Evolutionary conservation across 2,329 filamentous ascomycete genomes (phyloP).

Genomic region (Aspergillus brunneoviolaceus): DNA sequence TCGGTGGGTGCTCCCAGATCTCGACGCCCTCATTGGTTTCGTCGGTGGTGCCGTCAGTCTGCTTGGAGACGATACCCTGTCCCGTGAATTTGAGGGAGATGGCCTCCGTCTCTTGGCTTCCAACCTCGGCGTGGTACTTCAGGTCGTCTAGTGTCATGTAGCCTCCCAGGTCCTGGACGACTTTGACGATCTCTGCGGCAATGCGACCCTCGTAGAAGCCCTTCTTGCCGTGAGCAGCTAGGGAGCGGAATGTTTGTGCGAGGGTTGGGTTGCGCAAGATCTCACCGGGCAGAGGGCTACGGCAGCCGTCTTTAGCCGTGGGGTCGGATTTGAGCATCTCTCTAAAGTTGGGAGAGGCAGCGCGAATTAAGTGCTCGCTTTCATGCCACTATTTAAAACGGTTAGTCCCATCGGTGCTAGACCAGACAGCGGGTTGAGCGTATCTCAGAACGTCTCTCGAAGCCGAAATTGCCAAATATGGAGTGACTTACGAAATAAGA

Average conservation of each 20-base stretch:
- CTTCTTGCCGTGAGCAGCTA: conserved; percentile 78
- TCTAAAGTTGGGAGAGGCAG: conserved; percentile 77
- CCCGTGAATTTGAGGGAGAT: conserved; percentile 78
- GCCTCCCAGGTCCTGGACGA: conserved; percentile 73
- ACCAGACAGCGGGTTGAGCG: neutral
- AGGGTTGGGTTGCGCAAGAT: conserved; percentile 83
- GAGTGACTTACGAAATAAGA: conserved; percentile 60
- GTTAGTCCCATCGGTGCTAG: neutral
- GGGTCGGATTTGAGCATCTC: conserved; percentile 85
- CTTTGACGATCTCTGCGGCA: conserved; percentile 76
- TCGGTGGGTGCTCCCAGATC: conserved; percentile 95
- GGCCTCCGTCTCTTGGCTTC: conserved; percentile 78
- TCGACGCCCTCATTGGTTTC: conserved; percentile 58
- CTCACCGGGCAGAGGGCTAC: conserved; percentile 77
- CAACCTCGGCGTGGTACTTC: conserved; percentile 67
- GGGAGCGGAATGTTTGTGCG: conserved; percentile 74
- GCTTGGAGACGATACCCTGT: conserved; percentile 56
- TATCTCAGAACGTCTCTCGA: too few species aligned
- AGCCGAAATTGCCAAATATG: neutral
- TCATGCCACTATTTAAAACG: conserved; percentile 63
- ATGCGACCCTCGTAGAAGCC: conserved; percentile 89
- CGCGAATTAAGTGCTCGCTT: conserved; percentile 62
- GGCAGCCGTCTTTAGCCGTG: conserved; percentile 64
- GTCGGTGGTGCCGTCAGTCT: conserved; percentile 46
- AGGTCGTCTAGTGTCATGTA: conserved; percentile 78